Conservation (phyloP, 768 basidiomycete genomes). For the Neoboletus subvelutipes region DNA sequence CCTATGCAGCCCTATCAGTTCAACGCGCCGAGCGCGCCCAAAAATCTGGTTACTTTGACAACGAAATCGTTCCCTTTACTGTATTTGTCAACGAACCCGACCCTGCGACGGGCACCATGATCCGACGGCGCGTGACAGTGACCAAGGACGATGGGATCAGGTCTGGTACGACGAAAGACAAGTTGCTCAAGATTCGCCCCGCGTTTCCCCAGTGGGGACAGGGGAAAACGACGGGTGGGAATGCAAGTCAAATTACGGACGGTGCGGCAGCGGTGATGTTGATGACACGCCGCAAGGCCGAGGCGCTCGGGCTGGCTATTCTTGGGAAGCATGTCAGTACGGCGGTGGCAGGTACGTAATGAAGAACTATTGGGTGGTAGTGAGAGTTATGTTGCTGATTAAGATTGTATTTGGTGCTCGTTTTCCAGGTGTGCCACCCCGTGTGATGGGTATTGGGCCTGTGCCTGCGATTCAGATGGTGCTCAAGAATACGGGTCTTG, state of each 20-base stretch:
- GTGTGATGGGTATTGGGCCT: slow-evolving; percentile 89
- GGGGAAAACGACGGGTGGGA: slow-evolving; percentile 75
- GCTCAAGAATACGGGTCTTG: slow-evolving; percentile 65
- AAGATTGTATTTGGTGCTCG: not conserved
- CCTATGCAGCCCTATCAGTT: slow-evolving; percentile 71
- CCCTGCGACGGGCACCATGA: slow-evolving; percentile 46
- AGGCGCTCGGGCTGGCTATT: slow-evolving; percentile 67
- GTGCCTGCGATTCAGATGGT: slow-evolving; percentile 79
- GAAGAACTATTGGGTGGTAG: not conserved
- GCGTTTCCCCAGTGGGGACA: slow-evolving; percentile 87
- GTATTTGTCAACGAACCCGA: slow-evolving; percentile 64
- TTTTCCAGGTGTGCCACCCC: slow-evolving; percentile 61
- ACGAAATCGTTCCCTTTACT: slow-evolving; percentile 77
- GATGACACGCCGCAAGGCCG: slow-evolving; percentile 79
- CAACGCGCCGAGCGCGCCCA: slow-evolving; percentile 77
- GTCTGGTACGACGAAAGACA: slow-evolving; percentile 67
- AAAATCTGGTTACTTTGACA: slow-evolving; percentile 57
- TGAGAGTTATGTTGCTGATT: not conserved
- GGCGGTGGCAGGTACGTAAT: slow-evolving; percentile 54
- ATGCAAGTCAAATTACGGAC: slow-evolving; percentile 84
- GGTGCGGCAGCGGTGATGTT: slow-evolving; percentile 79
- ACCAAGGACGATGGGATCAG: slow-evolving; percentile 78
- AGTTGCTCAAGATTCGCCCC: slow-evolving; percentile 59
- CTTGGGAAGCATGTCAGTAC: slow-evolving; percentile 81
- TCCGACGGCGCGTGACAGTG: slow-evolving; percentile 50